Conservation (phyloP, 1,139 yeast species). For the Trichomonascaceae sp. region DNA sequence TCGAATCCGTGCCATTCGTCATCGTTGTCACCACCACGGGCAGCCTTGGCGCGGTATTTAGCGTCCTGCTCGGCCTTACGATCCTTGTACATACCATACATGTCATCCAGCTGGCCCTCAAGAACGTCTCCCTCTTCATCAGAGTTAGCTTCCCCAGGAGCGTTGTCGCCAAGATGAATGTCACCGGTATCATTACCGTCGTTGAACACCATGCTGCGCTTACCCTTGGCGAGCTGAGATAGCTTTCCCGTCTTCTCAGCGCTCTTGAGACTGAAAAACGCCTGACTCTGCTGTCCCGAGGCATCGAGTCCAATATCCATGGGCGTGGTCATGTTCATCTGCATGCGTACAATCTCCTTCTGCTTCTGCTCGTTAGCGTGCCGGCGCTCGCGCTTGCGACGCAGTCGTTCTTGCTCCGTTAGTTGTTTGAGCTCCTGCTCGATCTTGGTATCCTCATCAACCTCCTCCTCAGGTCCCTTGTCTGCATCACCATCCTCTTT, state of each 20-base stretch:
- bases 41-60: slow-evolving; percentile 62
- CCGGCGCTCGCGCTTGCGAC: slow-evolving; percentile 67
- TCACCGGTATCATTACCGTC: slow-evolving; percentile 30
- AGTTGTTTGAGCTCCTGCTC: slow-evolving; percentile 71
- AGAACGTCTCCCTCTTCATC: slow-evolving; percentile 56
- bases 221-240: slow-evolving; percentile 64
- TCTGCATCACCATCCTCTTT: slow-evolving; percentile 27
- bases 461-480: slow-evolving; percentile 46
- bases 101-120: slow-evolving; percentile 68
- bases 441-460: slow-evolving; percentile 82
- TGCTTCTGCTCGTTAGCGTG: slow-evolving; percentile 72
- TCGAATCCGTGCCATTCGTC: slow-evolving; percentile 75
- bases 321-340: slow-evolving; percentile 92
- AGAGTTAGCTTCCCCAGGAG: slow-evolving; percentile 35
- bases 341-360: slow-evolving; percentile 82
- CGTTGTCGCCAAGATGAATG: slow-evolving; percentile 32
- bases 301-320: slow-evolving; percentile 91
- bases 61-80: slow-evolving; percentile 70
- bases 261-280: slow-evolving; percentile 64
- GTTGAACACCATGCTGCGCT: slow-evolving; percentile 58
- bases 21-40: slow-evolving; percentile 49
- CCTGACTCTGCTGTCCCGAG: slow-evolving; percentile 71
- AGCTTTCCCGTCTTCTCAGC: slow-evolving; percentile 83
- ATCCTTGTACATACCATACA: slow-evolving; percentile 67
- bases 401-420: slow-evolving; percentile 56